phyloP scores from a whole-genome alignment of 495 filamentous ascomycete genomes.

The Amphirosellinia nigrospora region DNA sequence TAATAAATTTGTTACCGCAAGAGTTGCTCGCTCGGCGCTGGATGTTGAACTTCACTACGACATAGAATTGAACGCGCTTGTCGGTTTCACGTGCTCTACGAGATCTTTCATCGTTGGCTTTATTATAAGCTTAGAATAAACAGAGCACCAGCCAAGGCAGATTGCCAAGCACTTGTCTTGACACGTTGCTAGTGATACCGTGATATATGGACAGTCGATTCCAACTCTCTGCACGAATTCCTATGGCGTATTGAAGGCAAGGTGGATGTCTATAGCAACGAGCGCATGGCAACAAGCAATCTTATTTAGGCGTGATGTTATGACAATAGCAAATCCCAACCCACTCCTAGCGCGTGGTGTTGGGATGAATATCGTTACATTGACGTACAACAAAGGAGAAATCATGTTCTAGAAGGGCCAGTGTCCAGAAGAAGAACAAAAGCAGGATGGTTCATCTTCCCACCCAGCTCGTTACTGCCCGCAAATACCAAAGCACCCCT shows the following conservation, averaged over 20 bases:
- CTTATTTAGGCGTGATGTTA: neutral
- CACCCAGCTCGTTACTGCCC: neutral
- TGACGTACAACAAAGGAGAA: conserved; percentile 13
- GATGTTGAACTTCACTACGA: too few relatives aligned
- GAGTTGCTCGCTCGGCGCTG: too few relatives aligned
- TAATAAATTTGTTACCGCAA: too few relatives aligned
- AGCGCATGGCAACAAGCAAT: neutral
- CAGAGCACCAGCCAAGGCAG: too few relatives aligned
- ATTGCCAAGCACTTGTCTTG: too few relatives aligned
- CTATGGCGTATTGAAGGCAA: neutral
- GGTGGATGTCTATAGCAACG: neutral
- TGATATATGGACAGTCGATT: too few relatives aligned
- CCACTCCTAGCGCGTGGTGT: neutral
- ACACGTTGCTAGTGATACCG: too few relatives aligned
- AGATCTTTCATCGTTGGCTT: too few relatives aligned
- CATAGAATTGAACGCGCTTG: too few relatives aligned
- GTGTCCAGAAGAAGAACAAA: conserved; percentile 3
- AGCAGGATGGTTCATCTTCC: neutral
- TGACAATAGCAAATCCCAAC: neutral
- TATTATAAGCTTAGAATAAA: too few relatives aligned
- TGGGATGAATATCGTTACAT: neutral
- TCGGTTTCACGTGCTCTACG: too few relatives aligned
- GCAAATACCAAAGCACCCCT: neutral
- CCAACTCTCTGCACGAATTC: neutral
- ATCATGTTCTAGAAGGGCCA: conserved; percentile 3